phyloP scores from a whole-genome alignment of 257 asterid genomes.

The Lycium ferocissimum region DNA sequence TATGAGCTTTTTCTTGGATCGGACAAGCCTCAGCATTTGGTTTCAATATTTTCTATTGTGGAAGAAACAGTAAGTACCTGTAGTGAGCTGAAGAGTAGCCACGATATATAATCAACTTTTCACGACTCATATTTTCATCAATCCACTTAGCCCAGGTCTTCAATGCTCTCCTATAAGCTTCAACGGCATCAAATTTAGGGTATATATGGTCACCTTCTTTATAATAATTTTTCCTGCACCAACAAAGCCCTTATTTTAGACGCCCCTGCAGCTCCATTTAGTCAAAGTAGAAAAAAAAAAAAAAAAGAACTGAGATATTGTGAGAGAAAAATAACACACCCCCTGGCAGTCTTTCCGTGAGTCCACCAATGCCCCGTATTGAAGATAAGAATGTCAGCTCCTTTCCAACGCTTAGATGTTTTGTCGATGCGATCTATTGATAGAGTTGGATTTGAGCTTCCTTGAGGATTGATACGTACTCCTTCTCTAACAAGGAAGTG shows the following conservation, averaged over 20 bases:
- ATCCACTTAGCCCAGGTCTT: slow-evolving; percentile 93
- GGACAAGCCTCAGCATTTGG: not conserved
- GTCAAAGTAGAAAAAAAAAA: not conserved
- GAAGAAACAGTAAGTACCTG: slow-evolving; percentile 52
- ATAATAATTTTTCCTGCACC: slow-evolving; percentile 84
- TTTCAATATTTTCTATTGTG: not conserved
- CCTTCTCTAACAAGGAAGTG: slow-evolving; percentile 97
- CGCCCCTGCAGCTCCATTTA: slow-evolving; percentile 20
- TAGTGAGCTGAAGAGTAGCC: slow-evolving; percentile 99
- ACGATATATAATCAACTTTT: slow-evolving; percentile 77
- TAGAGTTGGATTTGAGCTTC: slow-evolving; percentile 86
- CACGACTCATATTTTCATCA: slow-evolving; percentile 48
- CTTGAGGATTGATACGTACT: slow-evolving; percentile 71
- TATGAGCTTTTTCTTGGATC: not conserved
- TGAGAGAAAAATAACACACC: slow-evolving; percentile 46
- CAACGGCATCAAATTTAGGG: slow-evolving; percentile 79
- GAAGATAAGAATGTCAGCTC: slow-evolving; percentile 92
- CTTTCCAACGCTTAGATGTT: slow-evolving; percentile 78
- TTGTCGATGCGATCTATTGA: slow-evolving; percentile 89
- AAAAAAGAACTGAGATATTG: not conserved
- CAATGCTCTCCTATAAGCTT: slow-evolving; percentile 90
- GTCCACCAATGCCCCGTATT: slow-evolving; percentile 99
- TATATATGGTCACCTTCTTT: slow-evolving; percentile 74
- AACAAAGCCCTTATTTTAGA: slow-evolving; percentile 30
- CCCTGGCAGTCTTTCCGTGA: slow-evolving; percentile 97